Evolutionary conservation across 2,329 filamentous ascomycete genomes (phyloP).

Genomic region (Trichoderma brevicompactum): DNA sequence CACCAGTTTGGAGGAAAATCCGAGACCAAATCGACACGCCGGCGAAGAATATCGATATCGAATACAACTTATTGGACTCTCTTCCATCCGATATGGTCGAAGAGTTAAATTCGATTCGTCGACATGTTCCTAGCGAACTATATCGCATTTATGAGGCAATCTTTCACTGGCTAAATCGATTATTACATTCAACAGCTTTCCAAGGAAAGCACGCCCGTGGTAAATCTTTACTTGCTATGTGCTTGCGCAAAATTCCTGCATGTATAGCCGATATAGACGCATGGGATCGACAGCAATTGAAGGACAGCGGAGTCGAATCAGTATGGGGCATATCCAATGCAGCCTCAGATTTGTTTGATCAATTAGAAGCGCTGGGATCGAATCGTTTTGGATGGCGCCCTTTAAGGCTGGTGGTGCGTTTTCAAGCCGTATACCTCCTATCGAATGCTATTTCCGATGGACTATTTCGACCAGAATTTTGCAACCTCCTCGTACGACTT

Average conservation of each 20-base stretch:
- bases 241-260: constrained; percentile 41
- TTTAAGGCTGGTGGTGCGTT: constrained; percentile 41
- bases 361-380: constrained; percentile 42
- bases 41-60: constrained; percentile 6
- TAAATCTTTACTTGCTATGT: constrained; percentile 46
- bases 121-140: constrained; percentile 33
- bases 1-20: constrained; percentile 39
- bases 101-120: constrained; percentile 36
- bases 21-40: constrained; percentile 32
- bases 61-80: not conserved
- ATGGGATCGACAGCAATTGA: constrained; percentile 39
- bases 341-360: constrained; percentile 41
- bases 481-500: constrained; percentile 38
- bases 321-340: constrained; percentile 38
- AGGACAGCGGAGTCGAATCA: constrained; percentile 34
- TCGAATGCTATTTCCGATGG: constrained; percentile 39
- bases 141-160: constrained; percentile 43
- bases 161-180: constrained; percentile 39
- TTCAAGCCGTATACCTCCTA: constrained; percentile 40
- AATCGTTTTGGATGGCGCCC: constrained; percentile 41
- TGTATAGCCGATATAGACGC: constrained; percentile 41
- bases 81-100: constrained; percentile 30
- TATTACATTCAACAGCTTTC: constrained; percentile 39
- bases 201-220: constrained; percentile 32
- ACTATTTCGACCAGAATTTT: constrained; percentile 38